Conservation (phyloP, 371 early-diverging fungal species). For the Syncephalis fuscata region DNA sequence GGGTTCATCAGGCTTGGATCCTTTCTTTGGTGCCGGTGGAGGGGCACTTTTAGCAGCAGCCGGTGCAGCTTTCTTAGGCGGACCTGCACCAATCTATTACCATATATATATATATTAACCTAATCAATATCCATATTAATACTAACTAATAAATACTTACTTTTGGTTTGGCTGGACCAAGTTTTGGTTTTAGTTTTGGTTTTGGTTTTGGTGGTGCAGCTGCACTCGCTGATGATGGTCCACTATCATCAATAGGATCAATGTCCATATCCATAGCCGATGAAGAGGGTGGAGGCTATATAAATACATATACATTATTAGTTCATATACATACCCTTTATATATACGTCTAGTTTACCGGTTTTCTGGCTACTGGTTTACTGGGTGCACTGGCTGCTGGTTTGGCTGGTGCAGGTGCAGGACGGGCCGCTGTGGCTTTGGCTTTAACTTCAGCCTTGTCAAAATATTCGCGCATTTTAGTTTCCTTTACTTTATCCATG, state of each 20-base stretch:
- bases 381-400: conserved; percentile 16
- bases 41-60: conserved; percentile 13
- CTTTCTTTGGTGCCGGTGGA: conserved; percentile 18
- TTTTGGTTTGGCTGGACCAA: background rate
- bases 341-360: background rate
- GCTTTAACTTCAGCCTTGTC: conserved; percentile 69
- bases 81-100: conserved; percentile 8
- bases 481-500: conserved; percentile 70
- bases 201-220: conserved; percentile 7
- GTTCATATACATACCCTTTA: background rate
- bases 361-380: conserved; percentile 2
- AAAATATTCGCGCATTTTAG: conserved; percentile 70
- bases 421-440: conserved; percentile 18
- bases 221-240: too few relatives aligned
- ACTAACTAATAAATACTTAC: background rate
- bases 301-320: background rate
- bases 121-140: conserved; percentile 14
- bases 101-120: conserved; percentile 15
- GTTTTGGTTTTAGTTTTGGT: conserved; percentile 14
- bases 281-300: background rate
- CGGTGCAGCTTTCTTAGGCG: conserved; percentile 37
- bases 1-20: conserved; percentile 42
- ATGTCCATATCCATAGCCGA: too few relatives aligned
- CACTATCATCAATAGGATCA: too few relatives aligned
- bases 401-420: conserved; percentile 14